phyloP scores from a whole-genome alignment of 1,284 basidiomycete species.

The Marasmius tenuissimus region DNA sequence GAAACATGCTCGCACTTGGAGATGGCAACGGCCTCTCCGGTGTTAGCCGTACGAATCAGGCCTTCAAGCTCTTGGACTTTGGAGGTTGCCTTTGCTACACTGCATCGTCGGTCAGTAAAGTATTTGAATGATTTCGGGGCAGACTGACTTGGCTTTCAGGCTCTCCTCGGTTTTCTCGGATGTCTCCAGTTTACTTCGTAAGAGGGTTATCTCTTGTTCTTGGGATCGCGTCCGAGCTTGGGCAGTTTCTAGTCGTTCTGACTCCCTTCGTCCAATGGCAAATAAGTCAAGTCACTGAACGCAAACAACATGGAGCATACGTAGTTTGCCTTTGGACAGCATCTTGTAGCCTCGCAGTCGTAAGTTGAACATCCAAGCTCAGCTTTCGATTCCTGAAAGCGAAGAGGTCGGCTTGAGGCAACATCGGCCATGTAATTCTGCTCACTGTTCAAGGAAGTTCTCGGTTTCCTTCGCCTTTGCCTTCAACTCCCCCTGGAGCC shows the following conservation, averaged over 20 bases:
- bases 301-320: not conserved
- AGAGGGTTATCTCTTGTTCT: not conserved
- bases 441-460: slow-evolving; percentile 1
- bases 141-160: slow-evolving; percentile 2
- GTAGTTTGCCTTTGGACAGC: not conserved
- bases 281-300: not conserved
- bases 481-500: not conserved
- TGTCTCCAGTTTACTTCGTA: slow-evolving; percentile 2
- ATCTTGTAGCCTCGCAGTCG: not conserved
- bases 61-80: slow-evolving; percentile 8
- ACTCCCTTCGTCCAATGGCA: not conserved
- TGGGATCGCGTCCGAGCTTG: slow-evolving; percentile 1
- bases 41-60: not conserved
- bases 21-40: slow-evolving; percentile 1
- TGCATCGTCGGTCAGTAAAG: not conserved
- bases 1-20: slow-evolving; percentile 1
- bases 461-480: slow-evolving; percentile 3
- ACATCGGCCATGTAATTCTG: not conserved
- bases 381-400: slow-evolving; percentile 7
- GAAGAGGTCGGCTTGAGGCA: not conserved
- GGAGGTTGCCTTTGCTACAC: not conserved
- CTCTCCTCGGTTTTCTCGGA: slow-evolving; percentile 1
- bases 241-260: not conserved
- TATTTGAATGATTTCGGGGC: not conserved
- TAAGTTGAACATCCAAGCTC: not conserved